Conservation (phyloP, 345 rosid genomes). For the Dipteronia dyeriana region DNA sequence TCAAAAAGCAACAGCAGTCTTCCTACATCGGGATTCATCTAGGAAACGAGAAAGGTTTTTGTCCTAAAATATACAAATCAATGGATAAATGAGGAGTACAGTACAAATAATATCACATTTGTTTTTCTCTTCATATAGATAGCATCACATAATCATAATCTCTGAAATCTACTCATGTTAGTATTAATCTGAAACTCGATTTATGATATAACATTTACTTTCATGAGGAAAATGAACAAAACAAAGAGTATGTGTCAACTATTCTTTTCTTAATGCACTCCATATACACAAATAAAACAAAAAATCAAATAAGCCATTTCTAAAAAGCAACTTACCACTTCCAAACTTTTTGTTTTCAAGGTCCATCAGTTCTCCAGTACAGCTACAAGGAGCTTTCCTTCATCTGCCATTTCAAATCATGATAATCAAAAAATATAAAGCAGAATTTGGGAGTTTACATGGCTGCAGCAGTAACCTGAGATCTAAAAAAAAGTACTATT, state of each 20-base stretch:
- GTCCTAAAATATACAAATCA: too few species aligned
- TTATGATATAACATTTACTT: too few species aligned
- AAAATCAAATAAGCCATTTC: background rate
- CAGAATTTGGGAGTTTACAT: background rate
- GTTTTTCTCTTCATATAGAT: too few species aligned
- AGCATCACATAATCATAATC: too few species aligned
- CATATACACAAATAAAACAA: background rate
- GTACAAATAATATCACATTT: too few species aligned
- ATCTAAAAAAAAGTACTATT: background rate
- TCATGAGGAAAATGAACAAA: too few species aligned
- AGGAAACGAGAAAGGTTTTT: too few species aligned
- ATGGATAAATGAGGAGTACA: too few species aligned
- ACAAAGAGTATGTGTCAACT: background rate
- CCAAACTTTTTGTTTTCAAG: conserved; percentile 18
- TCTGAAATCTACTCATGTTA: background rate
- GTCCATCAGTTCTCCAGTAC: conserved; percentile 2
- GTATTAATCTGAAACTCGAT: too few species aligned
- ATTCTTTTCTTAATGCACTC: background rate
- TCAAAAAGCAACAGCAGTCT: background rate
- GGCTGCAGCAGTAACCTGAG: background rate
- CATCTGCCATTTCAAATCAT: conserved; percentile 7
- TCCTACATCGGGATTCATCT: background rate
- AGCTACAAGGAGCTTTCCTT: background rate
- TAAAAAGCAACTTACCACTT: conserved; percentile 5
- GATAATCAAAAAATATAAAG: background rate